Evolutionary conservation across 768 basidiomycete genomes (phyloP).

Genomic region (Chalciporus pseudorubinellus): DNA sequence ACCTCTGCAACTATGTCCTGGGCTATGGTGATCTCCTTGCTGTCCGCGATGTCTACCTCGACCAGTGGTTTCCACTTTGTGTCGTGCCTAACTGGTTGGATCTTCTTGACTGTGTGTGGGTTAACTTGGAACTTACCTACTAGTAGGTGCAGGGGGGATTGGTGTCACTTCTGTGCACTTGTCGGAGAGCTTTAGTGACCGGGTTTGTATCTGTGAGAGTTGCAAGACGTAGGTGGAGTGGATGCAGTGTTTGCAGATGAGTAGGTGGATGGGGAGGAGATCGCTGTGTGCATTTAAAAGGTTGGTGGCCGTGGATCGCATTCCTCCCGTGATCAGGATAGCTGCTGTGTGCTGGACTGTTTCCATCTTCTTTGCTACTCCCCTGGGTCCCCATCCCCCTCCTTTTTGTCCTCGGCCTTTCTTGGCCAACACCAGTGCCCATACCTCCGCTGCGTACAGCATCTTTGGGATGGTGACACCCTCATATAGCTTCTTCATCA

Average conservation of each 20-base stretch:
- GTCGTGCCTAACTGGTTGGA: too few relatives aligned
- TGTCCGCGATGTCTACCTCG: too few relatives aligned
- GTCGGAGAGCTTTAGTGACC: conserved; percentile 4
- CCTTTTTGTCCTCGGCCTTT: not conserved
- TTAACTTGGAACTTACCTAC: too few relatives aligned
- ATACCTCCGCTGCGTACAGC: conserved; percentile 12
- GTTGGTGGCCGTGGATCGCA: conserved; percentile 23
- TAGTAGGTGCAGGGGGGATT: too few relatives aligned
- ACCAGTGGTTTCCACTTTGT: too few relatives aligned
- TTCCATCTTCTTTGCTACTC: conserved; percentile 4
- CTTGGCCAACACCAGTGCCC: not conserved
- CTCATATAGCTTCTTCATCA: conserved; percentile 27
- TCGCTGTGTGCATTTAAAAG: conserved; percentile 17
- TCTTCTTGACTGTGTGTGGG: too few relatives aligned
- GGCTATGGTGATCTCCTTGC: too few relatives aligned
- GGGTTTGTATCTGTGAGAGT: not conserved
- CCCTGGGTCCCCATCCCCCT: conserved; percentile 10
- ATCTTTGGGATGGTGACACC: too few relatives aligned
- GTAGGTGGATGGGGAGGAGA: conserved; percentile 4
- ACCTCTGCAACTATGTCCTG: too few relatives aligned
- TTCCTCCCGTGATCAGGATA: conserved; percentile 18
- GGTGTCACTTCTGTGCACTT: too few relatives aligned
- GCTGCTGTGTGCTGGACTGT: conserved; percentile 21
- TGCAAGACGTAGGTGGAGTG: not conserved
- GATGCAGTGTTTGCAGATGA: not conserved